Evolutionary conservation across 164 flowering plant species (phyloP).

Genomic region (Aristolochia fimbriata): DNA sequence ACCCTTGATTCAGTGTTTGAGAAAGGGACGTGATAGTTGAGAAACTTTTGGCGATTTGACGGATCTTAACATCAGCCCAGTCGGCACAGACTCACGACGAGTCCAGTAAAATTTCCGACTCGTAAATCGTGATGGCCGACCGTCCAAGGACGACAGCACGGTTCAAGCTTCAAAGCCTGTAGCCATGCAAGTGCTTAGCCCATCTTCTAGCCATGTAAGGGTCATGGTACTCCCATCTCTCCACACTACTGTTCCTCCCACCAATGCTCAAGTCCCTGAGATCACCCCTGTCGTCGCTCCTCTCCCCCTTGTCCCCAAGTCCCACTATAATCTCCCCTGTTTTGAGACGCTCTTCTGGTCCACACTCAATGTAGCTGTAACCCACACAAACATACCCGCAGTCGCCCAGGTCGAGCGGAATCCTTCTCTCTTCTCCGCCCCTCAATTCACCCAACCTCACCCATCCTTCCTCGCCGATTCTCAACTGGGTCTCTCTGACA

Average conservation of each 20-base stretch:
- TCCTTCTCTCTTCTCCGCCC: conserved; percentile 71
- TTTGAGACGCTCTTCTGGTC: conserved; percentile 34
- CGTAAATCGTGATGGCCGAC: too few relatives aligned
- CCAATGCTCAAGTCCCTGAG: conserved; percentile 23
- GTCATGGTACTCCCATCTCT: conserved; percentile 78
- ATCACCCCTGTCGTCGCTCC: conserved; percentile 12
- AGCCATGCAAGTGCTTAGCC: conserved; percentile 89
- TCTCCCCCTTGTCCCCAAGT: conserved; percentile 29
- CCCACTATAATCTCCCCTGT: conserved; percentile 55
- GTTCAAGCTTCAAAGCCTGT: conserved; percentile 33
- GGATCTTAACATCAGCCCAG: too few relatives aligned
- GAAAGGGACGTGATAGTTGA: background rate
- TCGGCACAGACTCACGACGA: too few relatives aligned
- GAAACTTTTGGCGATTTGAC: too few relatives aligned
- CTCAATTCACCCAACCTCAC: conserved; percentile 60
- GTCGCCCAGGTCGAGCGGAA: conserved; percentile 40
- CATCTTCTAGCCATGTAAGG: conserved; percentile 88
- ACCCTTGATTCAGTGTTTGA: background rate
- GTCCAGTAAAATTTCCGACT: too few relatives aligned
- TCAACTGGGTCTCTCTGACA: conserved; percentile 49
- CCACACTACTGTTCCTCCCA: conserved; percentile 53
- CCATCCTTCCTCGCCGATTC: conserved; percentile 47
- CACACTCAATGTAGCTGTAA: conserved; percentile 63
- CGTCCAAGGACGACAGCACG: too few relatives aligned
- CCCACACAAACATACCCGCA: conserved; percentile 30